Conservation (phyloP, 2,329 filamentous ascomycete species). For the Lasiodiplodia sp. region DNA sequence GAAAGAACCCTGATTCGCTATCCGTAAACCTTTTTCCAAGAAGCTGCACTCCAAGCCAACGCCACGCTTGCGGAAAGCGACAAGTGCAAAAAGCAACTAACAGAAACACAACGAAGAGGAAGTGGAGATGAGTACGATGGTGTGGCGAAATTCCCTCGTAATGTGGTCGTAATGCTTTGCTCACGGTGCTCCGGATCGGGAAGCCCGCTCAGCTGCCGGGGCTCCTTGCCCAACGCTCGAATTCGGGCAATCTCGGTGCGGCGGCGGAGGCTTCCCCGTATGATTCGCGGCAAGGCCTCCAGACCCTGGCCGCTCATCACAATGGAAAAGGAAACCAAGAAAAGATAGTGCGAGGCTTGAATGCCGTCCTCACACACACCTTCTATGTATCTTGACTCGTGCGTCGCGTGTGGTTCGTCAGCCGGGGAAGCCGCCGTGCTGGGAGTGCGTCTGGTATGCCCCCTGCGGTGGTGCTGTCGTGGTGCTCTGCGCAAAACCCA, state of each 20-base stretch:
- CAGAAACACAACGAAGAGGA: constrained; percentile 17
- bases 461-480: constrained; percentile 23
- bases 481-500: constrained; percentile 26
- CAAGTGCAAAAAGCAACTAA: constrained; percentile 21
- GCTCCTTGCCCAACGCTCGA: constrained; percentile 19
- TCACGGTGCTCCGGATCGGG: constrained; percentile 7
- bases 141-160: neutral
- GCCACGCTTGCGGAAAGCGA: constrained; percentile 24
- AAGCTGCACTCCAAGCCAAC: constrained; percentile 26
- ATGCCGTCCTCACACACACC: constrained; percentile 22
- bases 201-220: constrained; percentile 5
- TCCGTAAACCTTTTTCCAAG: constrained; percentile 21
- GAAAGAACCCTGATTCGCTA: constrained; percentile 27
- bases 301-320: constrained; percentile 25
- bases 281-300: constrained; percentile 27
- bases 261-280: constrained; percentile 24
- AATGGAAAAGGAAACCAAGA: constrained; percentile 28
- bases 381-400: constrained; percentile 19
- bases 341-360: constrained; percentile 25
- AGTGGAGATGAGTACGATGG: neutral
- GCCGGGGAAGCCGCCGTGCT: constrained; percentile 30
- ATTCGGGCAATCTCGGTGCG: constrained; percentile 26
- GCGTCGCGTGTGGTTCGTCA: constrained; percentile 18
- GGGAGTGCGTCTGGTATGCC: constrained; percentile 24
- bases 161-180: constrained; percentile 6